Evolutionary conservation across 164 flowering plant genomes (phyloP).

Genomic region (Piper betle): DNA sequence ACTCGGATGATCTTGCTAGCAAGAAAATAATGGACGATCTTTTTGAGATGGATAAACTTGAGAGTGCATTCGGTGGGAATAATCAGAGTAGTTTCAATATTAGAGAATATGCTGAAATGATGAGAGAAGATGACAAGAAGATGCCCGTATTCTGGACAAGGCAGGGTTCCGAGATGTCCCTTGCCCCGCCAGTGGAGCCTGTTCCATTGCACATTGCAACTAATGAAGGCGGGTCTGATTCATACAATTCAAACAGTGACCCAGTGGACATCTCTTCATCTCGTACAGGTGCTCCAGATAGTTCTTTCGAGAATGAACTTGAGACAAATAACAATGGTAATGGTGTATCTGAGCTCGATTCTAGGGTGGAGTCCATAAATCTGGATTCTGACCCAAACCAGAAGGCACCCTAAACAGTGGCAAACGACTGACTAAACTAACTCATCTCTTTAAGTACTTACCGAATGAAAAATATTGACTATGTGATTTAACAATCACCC

Average conservation of each 20-base stretch:
- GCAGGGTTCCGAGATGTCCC: slow-evolving; percentile 9
- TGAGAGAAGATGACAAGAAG: slow-evolving; percentile 17
- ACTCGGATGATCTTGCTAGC: slow-evolving; percentile 50
- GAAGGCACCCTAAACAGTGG: slow-evolving; percentile 2
- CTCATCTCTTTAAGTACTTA: too few relatives aligned
- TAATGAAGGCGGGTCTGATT: slow-evolving; percentile 24
- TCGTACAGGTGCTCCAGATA: neutral
- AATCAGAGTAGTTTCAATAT: slow-evolving; percentile 49
- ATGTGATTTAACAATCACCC: too few relatives aligned
- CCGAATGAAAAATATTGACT: too few relatives aligned
- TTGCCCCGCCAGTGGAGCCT: slow-evolving; percentile 8
- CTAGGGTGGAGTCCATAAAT: slow-evolving; percentile 1
- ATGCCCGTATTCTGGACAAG: slow-evolving; percentile 35
- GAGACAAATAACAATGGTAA: neutral
- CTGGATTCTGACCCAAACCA: slow-evolving; percentile 1
- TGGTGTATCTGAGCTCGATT: neutral
- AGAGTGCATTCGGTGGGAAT: slow-evolving; percentile 62
- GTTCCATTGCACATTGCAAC: slow-evolving; percentile 10
- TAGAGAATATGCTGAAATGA: slow-evolving; percentile 27
- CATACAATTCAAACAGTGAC: slow-evolving; percentile 27
- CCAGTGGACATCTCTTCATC: slow-evolving; percentile 13
- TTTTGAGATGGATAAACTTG: slow-evolving; percentile 71
- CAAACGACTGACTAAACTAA: neutral
- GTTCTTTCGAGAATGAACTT: neutral
- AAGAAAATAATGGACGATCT: slow-evolving; percentile 56